These are phyloP conservation scores for Astrephomene gubernaculifera DNA, from an alignment of 139 green algal species.

Conservation along the genomic window DNA sequence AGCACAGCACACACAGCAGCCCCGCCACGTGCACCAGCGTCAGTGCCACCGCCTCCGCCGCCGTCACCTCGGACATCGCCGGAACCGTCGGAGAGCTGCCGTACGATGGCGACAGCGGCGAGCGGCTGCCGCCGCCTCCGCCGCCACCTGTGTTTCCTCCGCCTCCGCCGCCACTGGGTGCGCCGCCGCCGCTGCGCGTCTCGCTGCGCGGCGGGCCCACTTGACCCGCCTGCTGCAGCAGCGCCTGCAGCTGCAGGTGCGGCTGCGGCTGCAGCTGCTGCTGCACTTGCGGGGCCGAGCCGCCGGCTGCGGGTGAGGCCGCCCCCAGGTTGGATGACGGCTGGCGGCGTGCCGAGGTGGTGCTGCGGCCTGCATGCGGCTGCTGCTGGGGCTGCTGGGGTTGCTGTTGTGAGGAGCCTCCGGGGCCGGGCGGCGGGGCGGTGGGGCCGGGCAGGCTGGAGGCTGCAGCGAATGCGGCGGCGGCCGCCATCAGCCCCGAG, in stretches of 20 bases:
- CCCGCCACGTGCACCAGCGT: conserved; percentile 32
- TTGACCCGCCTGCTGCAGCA: background rate
- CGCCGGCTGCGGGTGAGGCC: too few species aligned
- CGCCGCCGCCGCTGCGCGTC: background rate
- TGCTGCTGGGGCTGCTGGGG: background rate
- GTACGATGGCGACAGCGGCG: background rate
- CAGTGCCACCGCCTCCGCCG: conserved; percentile 28
- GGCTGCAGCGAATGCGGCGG: background rate
- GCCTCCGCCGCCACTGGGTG: background rate
- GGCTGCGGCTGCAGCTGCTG: background rate
- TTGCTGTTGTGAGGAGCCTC: too few species aligned
- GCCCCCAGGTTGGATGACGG: too few species aligned
- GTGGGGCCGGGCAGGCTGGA: background rate
- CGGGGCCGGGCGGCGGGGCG: background rate
- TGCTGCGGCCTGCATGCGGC: background rate
- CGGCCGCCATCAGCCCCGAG: too few species aligned
- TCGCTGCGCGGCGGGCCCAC: background rate
- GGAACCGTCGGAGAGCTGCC: background rate
- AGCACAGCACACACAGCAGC: conserved; percentile 39
- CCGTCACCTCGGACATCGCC: background rate
- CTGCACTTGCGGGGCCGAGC: background rate
- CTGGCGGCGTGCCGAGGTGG: too few species aligned
- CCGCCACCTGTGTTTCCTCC: background rate
- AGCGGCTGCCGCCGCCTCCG: background rate
- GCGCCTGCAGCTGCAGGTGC: background rate